A percentile compares a stretch with the other conserved stretches of the same genome.
These are phyloP conservation scores for Parietaria judaica DNA, from an alignment of 306 rosid genomes.

Conservation along the genomic window DNA sequence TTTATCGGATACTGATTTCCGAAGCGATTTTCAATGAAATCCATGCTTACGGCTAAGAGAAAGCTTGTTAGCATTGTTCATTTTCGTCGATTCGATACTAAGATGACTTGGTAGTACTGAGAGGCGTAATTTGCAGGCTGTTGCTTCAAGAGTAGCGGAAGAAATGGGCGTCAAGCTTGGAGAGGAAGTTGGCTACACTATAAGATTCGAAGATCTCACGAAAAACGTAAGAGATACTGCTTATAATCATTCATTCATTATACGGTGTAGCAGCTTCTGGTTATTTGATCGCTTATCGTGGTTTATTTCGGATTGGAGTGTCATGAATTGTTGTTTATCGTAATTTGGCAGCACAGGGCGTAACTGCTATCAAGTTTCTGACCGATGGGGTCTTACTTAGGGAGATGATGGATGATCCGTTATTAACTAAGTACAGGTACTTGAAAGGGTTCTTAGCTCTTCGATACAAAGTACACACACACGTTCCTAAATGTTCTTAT, in stretches of 20 bases:
- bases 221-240: constrained; percentile 41
- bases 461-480: too few relatives aligned
- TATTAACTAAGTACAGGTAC: constrained; percentile 91
- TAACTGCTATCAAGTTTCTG: constrained; percentile 68
- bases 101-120: background rate
- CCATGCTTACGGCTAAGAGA: too few relatives aligned
- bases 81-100: background rate
- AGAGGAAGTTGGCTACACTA: constrained; percentile 89
- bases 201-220: constrained; percentile 84
- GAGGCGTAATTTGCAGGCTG: constrained; percentile 37
- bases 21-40: too few relatives aligned
- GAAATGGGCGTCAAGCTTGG: constrained; percentile 93
- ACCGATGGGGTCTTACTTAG: constrained; percentile 85
- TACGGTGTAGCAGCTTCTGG: too few relatives aligned
- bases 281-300: background rate
- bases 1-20: background rate
- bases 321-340: constrained; percentile 22
- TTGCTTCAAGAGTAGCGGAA: constrained; percentile 83
- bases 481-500: background rate
- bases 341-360: constrained; percentile 72
- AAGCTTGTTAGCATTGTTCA: too few relatives aligned
- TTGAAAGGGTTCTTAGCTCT: background rate
- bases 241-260: background rate
- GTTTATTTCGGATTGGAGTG: background rate
- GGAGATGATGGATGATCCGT: constrained; percentile 99